Percentiles rank a stretch among this genome's conserved stretches.
These are phyloP conservation scores for Penicillium lividum DNA, from an alignment of 495 filamentous ascomycete genomes.

Conservation along the genomic window DNA sequence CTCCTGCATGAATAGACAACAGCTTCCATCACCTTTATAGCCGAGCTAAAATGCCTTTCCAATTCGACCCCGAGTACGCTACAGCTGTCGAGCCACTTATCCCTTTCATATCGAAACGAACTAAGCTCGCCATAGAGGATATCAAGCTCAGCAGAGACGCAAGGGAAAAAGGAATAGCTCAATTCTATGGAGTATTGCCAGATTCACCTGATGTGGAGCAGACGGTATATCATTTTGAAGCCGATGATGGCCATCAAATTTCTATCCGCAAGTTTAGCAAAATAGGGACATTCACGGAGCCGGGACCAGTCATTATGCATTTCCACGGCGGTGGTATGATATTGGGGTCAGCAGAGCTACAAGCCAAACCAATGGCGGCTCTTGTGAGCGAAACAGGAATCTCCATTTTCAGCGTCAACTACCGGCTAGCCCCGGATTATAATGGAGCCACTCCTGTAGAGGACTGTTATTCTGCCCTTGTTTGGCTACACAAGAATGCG, in stretches of 20 bases:
- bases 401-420: conserved; percentile 33
- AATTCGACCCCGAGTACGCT: conserved; percentile 1
- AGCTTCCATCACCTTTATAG: too few relatives aligned
- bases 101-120: too few relatives aligned
- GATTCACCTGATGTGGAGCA: too few relatives aligned
- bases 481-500: conserved; percentile 43
- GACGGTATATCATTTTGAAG: background rate
- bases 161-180: too few relatives aligned
- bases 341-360: conserved; percentile 11
- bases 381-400: conserved; percentile 16
- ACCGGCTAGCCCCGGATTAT: conserved; percentile 39
- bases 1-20: too few relatives aligned
- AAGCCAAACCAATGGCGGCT: conserved; percentile 7
- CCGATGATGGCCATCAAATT: background rate
- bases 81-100: background rate
- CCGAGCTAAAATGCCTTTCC: conserved; percentile 1
- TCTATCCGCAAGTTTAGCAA: background rate
- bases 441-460: conserved; percentile 31
- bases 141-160: background rate
- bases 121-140: background rate
- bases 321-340: conserved; percentile 28
- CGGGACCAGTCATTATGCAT: conserved; percentile 19
- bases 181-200: too few relatives aligned
- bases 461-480: conserved; percentile 44
- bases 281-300: background rate